Evolutionary conservation across 306 rosid genomes (phyloP), one percentile per base, ranked within the genome.

Genomic region (Dryas drummondii): DNA sequence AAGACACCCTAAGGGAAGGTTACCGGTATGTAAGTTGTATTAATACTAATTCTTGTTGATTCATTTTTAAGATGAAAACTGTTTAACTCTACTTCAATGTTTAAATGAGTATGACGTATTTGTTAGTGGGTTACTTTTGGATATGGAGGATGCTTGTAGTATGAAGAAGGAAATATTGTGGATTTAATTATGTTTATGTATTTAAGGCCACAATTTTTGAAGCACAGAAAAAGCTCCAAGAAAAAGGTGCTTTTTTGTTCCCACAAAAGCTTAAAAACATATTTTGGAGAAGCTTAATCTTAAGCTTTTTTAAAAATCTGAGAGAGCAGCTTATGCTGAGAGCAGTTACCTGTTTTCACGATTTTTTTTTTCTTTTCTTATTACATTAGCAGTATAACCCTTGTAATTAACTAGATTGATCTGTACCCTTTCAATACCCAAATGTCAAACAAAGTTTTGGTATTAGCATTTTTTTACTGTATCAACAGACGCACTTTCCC

Each of bases 1-100:
- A 87, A 74, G 99, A 94, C 81, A 90, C 99, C 4, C 80, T 92
- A 57, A 86, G 96, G 78, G 99, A 94, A 77, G 97, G 97, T 74
- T 89, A 92, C 76, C 84, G 97, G 98, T 91, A 76, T 4, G 79
- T 73, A 66, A 46, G 5, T 32, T 75, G 49, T 76, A 52, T 67
- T 69, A 19, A 1, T 6, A 17, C 3, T 56, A 49, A 49, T 1
- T 1, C 53, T 49, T 10, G 53, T 11, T 3, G 3, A 49, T 49
- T 49, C 53, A 49, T 49, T 3, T 49, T 46, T 49, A 11, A 49
- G 4, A 49, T 49, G 9, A 9, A 9, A 49, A 49, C 4, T 49
- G 4, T 9, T 11, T 49, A 1, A 11, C 4, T 49, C 11, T 9
- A 9, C 53, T 9, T 32, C 3, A 2, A 11, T 49, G 53, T 49